Percentiles rank a stretch among this genome's conserved stretches.
Conservation (phyloP, 164 flowering plant species). For the Vitis cinerea region DNA sequence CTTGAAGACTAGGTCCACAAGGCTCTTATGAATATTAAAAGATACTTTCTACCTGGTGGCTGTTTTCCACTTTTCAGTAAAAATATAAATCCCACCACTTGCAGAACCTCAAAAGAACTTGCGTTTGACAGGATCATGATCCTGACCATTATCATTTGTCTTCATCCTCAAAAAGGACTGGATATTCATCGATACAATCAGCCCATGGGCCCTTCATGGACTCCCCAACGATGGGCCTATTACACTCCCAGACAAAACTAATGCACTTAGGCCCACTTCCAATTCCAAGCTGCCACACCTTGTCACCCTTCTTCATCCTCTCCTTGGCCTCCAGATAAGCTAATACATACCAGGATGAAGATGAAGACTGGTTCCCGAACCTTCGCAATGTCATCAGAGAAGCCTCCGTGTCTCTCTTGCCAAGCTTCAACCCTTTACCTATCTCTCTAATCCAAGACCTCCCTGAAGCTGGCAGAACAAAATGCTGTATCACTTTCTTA, state of each 20-base stretch:
- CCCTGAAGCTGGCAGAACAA: slow-evolving; percentile 60
- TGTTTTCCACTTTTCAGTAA: no score
- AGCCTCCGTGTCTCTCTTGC: slow-evolving; percentile 48
- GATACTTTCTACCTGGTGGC: no score
- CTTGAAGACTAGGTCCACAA: no score
- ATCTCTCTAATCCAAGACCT: slow-evolving; percentile 45
- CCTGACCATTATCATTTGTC: no score
- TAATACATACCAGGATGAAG: slow-evolving; percentile 65
- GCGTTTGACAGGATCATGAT: not conserved
- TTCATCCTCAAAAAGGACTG: slow-evolving; percentile 13
- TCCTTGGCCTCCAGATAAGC: slow-evolving; percentile 62
- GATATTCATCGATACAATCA: slow-evolving; percentile 38
- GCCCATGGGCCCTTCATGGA: slow-evolving; percentile 55
- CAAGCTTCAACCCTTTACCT: slow-evolving; percentile 47
- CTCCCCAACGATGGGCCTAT: slow-evolving; percentile 41
- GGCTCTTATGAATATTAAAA: no score
- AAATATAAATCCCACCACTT: no score
- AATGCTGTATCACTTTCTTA: slow-evolving; percentile 46
- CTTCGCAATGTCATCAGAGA: slow-evolving; percentile 61
- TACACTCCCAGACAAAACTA: slow-evolving; percentile 51
- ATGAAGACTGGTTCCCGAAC: slow-evolving; percentile 70
- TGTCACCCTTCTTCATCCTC: slow-evolving; percentile 58
- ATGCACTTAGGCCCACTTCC: slow-evolving; percentile 65
- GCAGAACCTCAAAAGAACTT: not conserved
- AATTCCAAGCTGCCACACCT: slow-evolving; percentile 62